A percentile compares a stretch with the other conserved stretches of the same genome.
Evolutionary conservation across 108 stramenopile genomes (phyloP).

Genomic region (Epithemia pelagica): DNA sequence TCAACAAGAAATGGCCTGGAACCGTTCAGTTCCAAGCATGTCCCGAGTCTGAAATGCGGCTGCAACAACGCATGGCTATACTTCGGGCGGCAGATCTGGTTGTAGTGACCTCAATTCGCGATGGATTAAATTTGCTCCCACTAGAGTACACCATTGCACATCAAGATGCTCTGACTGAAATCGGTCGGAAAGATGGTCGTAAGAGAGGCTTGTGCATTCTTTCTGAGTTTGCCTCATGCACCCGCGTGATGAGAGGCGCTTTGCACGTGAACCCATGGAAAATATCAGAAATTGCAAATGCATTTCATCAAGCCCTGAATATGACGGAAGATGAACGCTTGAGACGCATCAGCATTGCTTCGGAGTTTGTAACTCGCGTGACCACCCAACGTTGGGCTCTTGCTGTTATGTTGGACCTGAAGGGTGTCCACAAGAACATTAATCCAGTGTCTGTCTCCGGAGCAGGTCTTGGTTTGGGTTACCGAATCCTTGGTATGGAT

Average conservation of each 20-base stretch:
- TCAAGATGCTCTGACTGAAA: conserved; percentile 80
- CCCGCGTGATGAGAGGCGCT: conserved; percentile 95
- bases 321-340: conserved; percentile 82
- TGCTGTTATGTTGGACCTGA: conserved; percentile 84
- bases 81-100: conserved; percentile 81
- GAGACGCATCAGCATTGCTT: conserved; percentile 63
- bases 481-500: conserved; percentile 88
- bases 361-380: conserved; percentile 89
- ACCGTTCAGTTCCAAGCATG: conserved; percentile 87
- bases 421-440: conserved; percentile 72
- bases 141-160: conserved; percentile 94
- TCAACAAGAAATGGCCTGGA: conserved; percentile 82
- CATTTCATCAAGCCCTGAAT: conserved; percentile 56
- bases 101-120: conserved; percentile 89
- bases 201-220: conserved; percentile 88
- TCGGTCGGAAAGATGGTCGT: conserved; percentile 68
- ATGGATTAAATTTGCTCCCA: conserved; percentile 95
- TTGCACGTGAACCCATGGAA: conserved; percentile 91
- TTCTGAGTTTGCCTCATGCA: conserved; percentile 83
- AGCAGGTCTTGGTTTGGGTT: conserved; percentile 93
- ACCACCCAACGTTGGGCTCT: conserved; percentile 92
- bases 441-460: conserved; percentile 69
- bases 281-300: conserved; percentile 78
- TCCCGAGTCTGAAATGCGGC: conserved; percentile 58
- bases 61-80: conserved; percentile 84